Conservation (phyloP, 805 yeast species). For the Spathaspora passalidarum region DNA sequence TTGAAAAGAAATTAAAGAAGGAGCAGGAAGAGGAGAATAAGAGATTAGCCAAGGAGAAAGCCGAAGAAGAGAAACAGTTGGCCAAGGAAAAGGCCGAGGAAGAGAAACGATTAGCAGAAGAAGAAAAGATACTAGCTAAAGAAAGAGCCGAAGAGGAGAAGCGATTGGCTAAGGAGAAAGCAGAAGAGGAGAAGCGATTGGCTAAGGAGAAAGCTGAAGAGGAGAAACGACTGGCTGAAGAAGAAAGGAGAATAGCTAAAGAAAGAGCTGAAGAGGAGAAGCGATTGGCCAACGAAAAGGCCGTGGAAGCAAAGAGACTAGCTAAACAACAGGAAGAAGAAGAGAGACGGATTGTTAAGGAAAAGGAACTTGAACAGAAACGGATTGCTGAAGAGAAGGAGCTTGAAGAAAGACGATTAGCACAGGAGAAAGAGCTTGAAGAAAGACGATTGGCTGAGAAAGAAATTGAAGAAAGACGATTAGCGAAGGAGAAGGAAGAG, state of each 20-base stretch:
- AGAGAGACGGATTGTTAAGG: background rate
- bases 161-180: constrained; percentile 2
- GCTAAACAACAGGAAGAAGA: background rate
- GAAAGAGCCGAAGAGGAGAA: constrained; percentile 8
- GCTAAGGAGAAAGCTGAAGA: background rate
- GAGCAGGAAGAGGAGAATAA: constrained; percentile 7
- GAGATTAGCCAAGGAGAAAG: constrained; percentile 5
- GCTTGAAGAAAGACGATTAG: too few relatives aligned
- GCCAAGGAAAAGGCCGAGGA: constrained; percentile 6
- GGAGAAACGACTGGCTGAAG: background rate
- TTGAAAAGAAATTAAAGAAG: constrained; percentile 8
- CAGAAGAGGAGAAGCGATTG: background rate
- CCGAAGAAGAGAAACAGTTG: constrained; percentile 2
- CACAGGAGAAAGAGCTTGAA: too few relatives aligned
- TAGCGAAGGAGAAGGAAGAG: too few relatives aligned
- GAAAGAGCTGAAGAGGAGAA: too few relatives aligned
- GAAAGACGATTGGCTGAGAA: too few relatives aligned
- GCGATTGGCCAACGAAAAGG: too few relatives aligned
- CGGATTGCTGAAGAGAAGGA: background rate
- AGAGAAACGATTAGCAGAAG: constrained; percentile 6
- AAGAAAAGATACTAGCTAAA: background rate
- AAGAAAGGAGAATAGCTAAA: background rate
- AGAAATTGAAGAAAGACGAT: too few relatives aligned
- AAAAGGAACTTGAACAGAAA: background rate
- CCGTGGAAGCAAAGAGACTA: too few relatives aligned